Percentiles rank a stretch among this genome's conserved stretches.
These are phyloP conservation scores for Raffaelea deltoideospora DNA, from an alignment of 2,329 filamentous ascomycete species.

Conservation along the genomic window DNA sequence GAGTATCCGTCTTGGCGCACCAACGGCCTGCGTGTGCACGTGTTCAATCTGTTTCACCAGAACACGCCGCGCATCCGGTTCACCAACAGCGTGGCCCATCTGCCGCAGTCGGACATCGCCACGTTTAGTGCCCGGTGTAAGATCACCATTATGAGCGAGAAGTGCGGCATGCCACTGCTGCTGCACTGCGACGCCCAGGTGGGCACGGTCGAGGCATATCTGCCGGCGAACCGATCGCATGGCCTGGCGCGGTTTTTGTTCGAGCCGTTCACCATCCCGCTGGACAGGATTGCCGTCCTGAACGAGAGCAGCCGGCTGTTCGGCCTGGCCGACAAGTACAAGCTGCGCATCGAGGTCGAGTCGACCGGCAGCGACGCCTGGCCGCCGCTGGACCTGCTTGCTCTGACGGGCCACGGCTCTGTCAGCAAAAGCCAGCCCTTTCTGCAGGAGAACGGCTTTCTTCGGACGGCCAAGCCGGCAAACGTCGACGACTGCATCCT, in stretches of 20 bases:
- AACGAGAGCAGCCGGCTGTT: slow-evolving; percentile 30
- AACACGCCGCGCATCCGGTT: slow-evolving; percentile 24
- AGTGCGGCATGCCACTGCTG: slow-evolving; percentile 22
- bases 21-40: slow-evolving; percentile 31
- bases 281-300: slow-evolving; percentile 34
- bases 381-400: slow-evolving; percentile 32
- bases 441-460: too few relatives aligned
- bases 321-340: slow-evolving; percentile 33
- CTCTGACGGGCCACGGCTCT: slow-evolving; percentile 1
- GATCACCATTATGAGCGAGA: slow-evolving; percentile 22
- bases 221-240: slow-evolving; percentile 29
- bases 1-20: slow-evolving; percentile 8
- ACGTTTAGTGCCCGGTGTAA: slow-evolving; percentile 26
- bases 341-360: slow-evolving; percentile 35
- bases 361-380: slow-evolving; percentile 32
- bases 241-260: slow-evolving; percentile 32
- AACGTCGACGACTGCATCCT: slow-evolving; percentile 16
- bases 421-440: neutral
- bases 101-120: slow-evolving; percentile 19
- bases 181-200: slow-evolving; percentile 39
- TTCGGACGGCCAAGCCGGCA: too few relatives aligned
- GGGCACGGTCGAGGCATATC: slow-evolving; percentile 35
- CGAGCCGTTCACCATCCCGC: slow-evolving; percentile 35
- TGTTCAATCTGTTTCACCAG: slow-evolving; percentile 36
- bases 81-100: slow-evolving; percentile 18